Evolutionary conservation across 305 asterid species (phyloP).

Genomic region (Fraxinus nigra): DNA sequence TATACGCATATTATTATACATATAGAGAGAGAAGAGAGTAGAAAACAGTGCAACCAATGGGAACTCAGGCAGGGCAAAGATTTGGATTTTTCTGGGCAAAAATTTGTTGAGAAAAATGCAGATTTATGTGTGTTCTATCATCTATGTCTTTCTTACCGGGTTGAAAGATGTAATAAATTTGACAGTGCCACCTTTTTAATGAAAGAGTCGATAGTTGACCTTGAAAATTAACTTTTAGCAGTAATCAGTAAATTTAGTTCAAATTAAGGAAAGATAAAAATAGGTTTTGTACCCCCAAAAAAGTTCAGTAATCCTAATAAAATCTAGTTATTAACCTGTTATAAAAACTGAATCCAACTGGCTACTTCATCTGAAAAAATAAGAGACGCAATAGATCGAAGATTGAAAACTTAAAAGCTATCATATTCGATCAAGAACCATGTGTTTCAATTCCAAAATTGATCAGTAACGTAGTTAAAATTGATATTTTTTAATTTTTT

Average conservation of each 20-base stretch:
- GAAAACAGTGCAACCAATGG: constrained; percentile 42
- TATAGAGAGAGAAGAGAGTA: constrained; percentile 6
- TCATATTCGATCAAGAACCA: background rate
- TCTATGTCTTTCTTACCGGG: background rate
- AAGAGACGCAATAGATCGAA: background rate
- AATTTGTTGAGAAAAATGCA: constrained; percentile 16
- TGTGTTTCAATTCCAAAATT: background rate
- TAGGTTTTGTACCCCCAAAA: background rate
- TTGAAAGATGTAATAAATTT: constrained; percentile 9
- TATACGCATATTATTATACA: background rate
- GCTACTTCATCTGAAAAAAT: too few species aligned
- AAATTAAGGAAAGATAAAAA: background rate
- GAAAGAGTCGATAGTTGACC: background rate
- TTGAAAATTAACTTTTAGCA: background rate
- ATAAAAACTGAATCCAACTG: background rate
- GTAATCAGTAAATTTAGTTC: background rate
- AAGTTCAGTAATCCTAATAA: too few species aligned
- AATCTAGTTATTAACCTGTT: background rate
- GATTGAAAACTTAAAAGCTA: background rate
- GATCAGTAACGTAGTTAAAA: too few species aligned
- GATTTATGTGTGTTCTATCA: constrained; percentile 15
- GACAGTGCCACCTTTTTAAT: constrained; percentile 2
- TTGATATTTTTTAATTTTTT: too few species aligned
- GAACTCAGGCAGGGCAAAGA: constrained; percentile 38
- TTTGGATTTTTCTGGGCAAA: constrained; percentile 31